Evolutionary conservation across 768 basidiomycete genomes (phyloP).

Genomic region (Leccinum sublutescens): DNA sequence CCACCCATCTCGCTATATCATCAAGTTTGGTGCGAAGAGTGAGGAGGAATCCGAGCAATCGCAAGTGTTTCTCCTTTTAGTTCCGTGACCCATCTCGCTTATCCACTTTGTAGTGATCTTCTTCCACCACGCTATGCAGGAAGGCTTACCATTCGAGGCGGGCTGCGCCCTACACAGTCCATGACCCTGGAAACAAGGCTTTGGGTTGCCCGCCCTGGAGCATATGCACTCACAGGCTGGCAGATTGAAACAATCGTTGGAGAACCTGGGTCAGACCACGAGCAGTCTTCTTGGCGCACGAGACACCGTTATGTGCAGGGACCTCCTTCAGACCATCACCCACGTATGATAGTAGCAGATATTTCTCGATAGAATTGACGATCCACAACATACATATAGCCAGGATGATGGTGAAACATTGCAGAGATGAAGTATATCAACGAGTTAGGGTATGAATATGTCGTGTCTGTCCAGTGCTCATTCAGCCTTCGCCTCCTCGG

Average conservation of each 20-base stretch:
- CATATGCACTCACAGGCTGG: constrained; percentile 69
- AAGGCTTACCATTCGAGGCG: constrained; percentile 62
- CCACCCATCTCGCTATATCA: constrained; percentile 53
- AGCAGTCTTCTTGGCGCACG: constrained; percentile 31
- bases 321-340: constrained; percentile 26
- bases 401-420: neutral
- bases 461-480: constrained; percentile 9
- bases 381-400: constrained; percentile 10
- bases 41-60: constrained; percentile 22
- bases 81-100: constrained; percentile 1
- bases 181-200: constrained; percentile 48
- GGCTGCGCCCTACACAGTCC: constrained; percentile 49
- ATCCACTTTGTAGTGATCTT: constrained; percentile 34
- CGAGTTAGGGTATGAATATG: constrained; percentile 15
- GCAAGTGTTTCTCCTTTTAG: constrained; percentile 11
- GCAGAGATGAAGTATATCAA: neutral
- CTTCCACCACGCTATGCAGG: constrained; percentile 61
- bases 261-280: constrained; percentile 26
- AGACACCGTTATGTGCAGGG: constrained; percentile 42
- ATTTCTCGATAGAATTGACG: constrained; percentile 11
- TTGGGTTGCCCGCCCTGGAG: constrained; percentile 62
- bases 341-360: constrained; percentile 36
- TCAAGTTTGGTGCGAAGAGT: constrained; percentile 43
- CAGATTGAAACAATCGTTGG: constrained; percentile 63
- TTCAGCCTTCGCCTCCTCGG: constrained; percentile 14